These are phyloP conservation scores for Dioszegia crocea DNA, from an alignment of 768 basidiomycete species.

Conservation along the genomic window DNA sequence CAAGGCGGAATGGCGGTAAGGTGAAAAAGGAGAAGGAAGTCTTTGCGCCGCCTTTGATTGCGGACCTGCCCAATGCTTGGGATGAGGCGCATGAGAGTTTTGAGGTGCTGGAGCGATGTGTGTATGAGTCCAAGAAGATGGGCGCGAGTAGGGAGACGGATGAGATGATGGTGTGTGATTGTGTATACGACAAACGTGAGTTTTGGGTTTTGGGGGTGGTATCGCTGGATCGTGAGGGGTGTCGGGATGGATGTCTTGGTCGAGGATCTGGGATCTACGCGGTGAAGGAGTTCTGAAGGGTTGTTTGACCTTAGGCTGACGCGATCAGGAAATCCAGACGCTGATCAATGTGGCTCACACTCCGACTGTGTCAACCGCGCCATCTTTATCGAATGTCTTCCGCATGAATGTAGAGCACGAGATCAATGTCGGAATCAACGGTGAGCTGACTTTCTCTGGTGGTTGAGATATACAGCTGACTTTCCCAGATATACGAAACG, in stretches of 20 bases:
- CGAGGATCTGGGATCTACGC: not conserved
- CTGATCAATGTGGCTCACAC: conserved; percentile 72
- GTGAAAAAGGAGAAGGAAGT: conserved; percentile 9
- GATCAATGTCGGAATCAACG: conserved; percentile 85
- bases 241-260: not conserved
- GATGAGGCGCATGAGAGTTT: conserved; percentile 69
- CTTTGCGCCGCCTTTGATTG: conserved; percentile 56
- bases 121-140: conserved; percentile 79
- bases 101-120: conserved; percentile 67
- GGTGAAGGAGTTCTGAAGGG: no score
- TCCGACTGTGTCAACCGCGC: conserved; percentile 96
- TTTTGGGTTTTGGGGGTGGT: conserved; percentile 30
- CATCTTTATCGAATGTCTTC: conserved; percentile 93
- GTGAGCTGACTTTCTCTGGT: conserved; percentile 53
- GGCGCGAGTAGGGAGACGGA: conserved; percentile 82
- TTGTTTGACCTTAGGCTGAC: conserved; percentile 31
- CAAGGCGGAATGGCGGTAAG: not conserved
- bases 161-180: conserved; percentile 96
- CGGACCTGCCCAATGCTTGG: conserved; percentile 72
- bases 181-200: conserved; percentile 75
- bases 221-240: not conserved
- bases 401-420: conserved; percentile 79
- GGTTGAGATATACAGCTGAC: not conserved
- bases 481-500: conserved; percentile 72
- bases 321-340: conserved; percentile 57